These are phyloP conservation scores for Cercospora janseana DNA, from an alignment of 2,329 filamentous ascomycete species.

Conservation along the genomic window DNA sequence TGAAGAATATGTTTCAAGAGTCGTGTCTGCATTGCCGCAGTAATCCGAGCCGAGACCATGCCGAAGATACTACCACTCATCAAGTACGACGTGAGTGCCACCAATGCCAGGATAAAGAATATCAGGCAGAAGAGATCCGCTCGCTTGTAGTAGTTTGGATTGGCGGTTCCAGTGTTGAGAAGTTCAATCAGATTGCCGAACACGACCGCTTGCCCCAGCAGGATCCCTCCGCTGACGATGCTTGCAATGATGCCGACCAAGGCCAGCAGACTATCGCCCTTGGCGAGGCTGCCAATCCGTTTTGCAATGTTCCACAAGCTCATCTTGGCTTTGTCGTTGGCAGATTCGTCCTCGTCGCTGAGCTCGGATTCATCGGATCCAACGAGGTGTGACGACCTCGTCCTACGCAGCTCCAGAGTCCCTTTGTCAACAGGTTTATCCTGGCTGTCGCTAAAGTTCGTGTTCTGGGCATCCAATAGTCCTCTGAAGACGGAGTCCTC, in stretches of 20 bases:
- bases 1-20: slow-evolving; percentile 54
- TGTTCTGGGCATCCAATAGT: slow-evolving; percentile 32
- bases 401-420: not conserved
- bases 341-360: not conserved
- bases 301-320: slow-evolving; percentile 17
- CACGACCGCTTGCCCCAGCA: slow-evolving; percentile 61
- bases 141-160: slow-evolving; percentile 23
- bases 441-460: slow-evolving; percentile 17
- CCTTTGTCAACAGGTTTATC: slow-evolving; percentile 8
- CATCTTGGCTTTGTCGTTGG: slow-evolving; percentile 7
- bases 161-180: slow-evolving; percentile 47
- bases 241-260: slow-evolving; percentile 46
- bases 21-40: slow-evolving; percentile 45
- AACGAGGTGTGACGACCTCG: slow-evolving; percentile 8
- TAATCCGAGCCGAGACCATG: slow-evolving; percentile 48
- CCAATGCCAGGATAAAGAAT: slow-evolving; percentile 55
- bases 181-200: slow-evolving; percentile 52
- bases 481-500: slow-evolving; percentile 30
- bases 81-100: slow-evolving; percentile 48
- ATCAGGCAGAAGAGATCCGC: slow-evolving; percentile 48
- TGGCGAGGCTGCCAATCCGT: slow-evolving; percentile 27
- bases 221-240: slow-evolving; percentile 47
- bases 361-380: not conserved
- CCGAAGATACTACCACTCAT: slow-evolving; percentile 50
- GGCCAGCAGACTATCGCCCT: slow-evolving; percentile 42